A percentile compares a stretch with the other conserved stretches of the same genome.
These are phyloP conservation scores for Blumeria graminis DNA, from an alignment of 2,329 filamentous ascomycete species.

Conservation along the genomic window DNA sequence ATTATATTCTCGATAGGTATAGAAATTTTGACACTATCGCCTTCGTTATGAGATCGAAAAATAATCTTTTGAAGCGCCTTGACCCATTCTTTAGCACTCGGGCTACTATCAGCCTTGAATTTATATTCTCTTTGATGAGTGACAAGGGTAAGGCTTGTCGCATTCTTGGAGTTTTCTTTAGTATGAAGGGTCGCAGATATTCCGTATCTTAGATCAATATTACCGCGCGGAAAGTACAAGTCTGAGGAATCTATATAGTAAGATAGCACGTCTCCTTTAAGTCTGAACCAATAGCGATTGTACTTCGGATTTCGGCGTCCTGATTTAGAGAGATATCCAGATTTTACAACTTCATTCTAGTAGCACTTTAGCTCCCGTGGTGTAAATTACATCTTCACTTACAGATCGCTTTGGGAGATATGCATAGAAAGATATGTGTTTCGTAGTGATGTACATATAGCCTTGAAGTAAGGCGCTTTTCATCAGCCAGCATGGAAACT, in stretches of 20 bases:
- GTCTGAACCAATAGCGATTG: conserved; percentile 74
- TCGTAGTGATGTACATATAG: conserved; percentile 83
- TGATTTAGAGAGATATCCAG: conserved; percentile 69
- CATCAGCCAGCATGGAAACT: conserved; percentile 83
- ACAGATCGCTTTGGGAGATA: conserved; percentile 86
- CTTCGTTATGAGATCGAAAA: conserved; percentile 85
- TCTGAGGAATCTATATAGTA: conserved; percentile 72
- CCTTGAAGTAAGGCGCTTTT: conserved; percentile 83
- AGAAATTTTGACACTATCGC: conserved; percentile 90
- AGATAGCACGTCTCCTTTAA: conserved; percentile 77
- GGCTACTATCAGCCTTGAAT: conserved; percentile 68
- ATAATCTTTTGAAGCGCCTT: conserved; percentile 84
- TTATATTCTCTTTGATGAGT: conserved; percentile 67
- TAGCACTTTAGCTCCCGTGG: conserved; percentile 10
- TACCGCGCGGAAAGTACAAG: conserved; percentile 74
- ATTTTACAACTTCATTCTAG: conserved; percentile 53
- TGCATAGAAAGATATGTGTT: conserved; percentile 90
- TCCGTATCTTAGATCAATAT: conserved; percentile 78
- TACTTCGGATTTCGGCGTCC: conserved; percentile 74
- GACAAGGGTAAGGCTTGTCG: conserved; percentile 52
- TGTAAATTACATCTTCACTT: conserved; percentile 15
- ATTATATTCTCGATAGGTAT: conserved; percentile 72
- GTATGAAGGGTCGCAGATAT: conserved; percentile 64
- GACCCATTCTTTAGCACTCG: conserved; percentile 90
- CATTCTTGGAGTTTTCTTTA: conserved; percentile 47